A percentile compares a stretch with the other conserved stretches of the same genome.
phyloP scores from a whole-genome alignment of 2,329 filamentous ascomycete species.

The Drechmeria coniospora region DNA sequence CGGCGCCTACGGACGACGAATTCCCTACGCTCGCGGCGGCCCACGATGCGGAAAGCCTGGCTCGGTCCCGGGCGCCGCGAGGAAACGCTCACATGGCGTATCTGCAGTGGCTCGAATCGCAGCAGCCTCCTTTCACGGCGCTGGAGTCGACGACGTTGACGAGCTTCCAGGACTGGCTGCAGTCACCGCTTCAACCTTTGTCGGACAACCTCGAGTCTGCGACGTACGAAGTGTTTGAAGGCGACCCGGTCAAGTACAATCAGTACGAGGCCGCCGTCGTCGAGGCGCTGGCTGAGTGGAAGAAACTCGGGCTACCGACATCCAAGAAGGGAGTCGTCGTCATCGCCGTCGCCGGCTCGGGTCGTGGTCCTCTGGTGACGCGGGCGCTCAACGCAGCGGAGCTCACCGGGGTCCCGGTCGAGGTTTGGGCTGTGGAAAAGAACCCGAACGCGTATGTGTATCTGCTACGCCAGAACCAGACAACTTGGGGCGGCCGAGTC shows the following conservation, averaged over 20 bases:
- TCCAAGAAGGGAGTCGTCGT: slow-evolving; percentile 58
- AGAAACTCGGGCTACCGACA: slow-evolving; percentile 53
- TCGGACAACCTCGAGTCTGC: slow-evolving; percentile 94
- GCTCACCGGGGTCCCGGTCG: slow-evolving; percentile 59
- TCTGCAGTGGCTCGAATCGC: slow-evolving; percentile 66
- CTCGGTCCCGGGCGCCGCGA: slow-evolving; percentile 14
- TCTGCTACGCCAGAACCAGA: slow-evolving; percentile 70
- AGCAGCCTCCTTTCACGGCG: slow-evolving; percentile 48
- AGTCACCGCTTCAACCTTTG: slow-evolving; percentile 84
- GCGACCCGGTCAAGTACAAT: slow-evolving; percentile 93
- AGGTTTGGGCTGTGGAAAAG: slow-evolving; percentile 91
- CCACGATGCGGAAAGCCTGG: slow-evolving; percentile 15
- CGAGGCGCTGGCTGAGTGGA: slow-evolving; percentile 70
- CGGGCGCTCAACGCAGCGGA: slow-evolving; percentile 70
- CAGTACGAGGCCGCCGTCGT: slow-evolving; percentile 82
- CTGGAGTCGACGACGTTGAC: slow-evolving; percentile 37
- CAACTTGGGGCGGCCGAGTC: slow-evolving; percentile 65
- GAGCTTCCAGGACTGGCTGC: slow-evolving; percentile 79
- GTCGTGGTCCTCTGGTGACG: slow-evolving; percentile 81
- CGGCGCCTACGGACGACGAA: slow-evolving; percentile 29
- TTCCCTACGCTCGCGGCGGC: slow-evolving; percentile 62
- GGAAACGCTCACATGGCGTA: slow-evolving; percentile 52
- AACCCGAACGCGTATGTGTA: slow-evolving; percentile 96
- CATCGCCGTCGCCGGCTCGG: slow-evolving; percentile 84
- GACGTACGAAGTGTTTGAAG: slow-evolving; percentile 97